phyloP scores from a whole-genome alignment of 2,329 filamentous ascomycete genomes.

The Gaeumannomyces sp. region DNA sequence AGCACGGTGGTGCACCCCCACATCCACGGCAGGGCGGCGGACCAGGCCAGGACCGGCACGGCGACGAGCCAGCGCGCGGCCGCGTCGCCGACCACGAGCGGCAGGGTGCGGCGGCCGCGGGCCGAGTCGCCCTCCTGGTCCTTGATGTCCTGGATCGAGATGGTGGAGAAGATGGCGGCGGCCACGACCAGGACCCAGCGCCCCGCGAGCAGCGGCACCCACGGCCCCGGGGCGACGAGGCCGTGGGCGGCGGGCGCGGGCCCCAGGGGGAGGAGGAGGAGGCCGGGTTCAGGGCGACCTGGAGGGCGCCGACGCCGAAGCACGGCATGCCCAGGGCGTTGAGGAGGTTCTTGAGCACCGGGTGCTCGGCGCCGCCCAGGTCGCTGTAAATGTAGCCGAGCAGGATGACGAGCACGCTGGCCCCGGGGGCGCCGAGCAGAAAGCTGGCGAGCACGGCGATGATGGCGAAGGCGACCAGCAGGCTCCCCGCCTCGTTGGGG shows the following conservation, averaged over 20 bases:
- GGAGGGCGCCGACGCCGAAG: conserved; percentile 11
- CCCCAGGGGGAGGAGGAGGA: neutral
- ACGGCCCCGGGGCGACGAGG: neutral
- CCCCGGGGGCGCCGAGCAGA: conserved; percentile 18
- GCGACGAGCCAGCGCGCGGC: conserved; percentile 8
- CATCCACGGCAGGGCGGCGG: neutral
- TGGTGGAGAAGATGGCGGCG: conserved; percentile 18
- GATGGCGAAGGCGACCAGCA: conserved; percentile 9
- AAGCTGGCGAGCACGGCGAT: conserved; percentile 4
- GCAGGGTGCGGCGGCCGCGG: conserved; percentile 14
- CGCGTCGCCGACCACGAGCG: conserved; percentile 8
- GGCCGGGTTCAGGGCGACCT: conserved; percentile 10
- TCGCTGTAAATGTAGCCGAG: conserved; percentile 37
- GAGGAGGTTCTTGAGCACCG: conserved; percentile 20
- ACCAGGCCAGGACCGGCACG: conserved; percentile 7
- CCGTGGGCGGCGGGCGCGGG: neutral
- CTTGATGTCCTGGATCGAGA: conserved; percentile 19
- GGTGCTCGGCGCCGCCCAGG: conserved; percentile 22
- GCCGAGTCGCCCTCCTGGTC: conserved; percentile 17
- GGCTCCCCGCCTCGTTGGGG: conserved; percentile 16
- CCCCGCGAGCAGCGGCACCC: conserved; percentile 1
- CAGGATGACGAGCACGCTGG: conserved; percentile 25
- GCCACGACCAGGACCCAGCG: conserved; percentile 14
- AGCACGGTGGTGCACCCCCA: conserved; percentile 4
- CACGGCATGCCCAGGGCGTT: conserved; percentile 16